Evolutionary conservation across 306 rosid genomes (phyloP).

Genomic region (Dalbergia cultrata): DNA sequence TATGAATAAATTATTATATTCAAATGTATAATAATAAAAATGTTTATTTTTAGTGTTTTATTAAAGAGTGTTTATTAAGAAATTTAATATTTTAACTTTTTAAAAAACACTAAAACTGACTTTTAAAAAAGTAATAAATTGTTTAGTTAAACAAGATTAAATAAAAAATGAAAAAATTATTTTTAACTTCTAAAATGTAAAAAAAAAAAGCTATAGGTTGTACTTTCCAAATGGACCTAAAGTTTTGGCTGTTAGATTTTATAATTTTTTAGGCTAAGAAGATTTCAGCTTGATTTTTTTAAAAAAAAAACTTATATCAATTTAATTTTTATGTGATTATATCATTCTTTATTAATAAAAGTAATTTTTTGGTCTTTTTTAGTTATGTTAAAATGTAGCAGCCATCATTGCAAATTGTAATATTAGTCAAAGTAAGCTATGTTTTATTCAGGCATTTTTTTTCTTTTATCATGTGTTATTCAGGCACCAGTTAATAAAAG

Average conservation of each 20-base stretch:
- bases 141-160: no score
- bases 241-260: slow-evolving; percentile 1
- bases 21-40: no score
- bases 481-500: neutral
- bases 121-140: no score
- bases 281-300: neutral
- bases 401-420: neutral
- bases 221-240: neutral
- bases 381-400: neutral
- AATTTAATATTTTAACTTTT: no score
- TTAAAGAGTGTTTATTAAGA: no score
- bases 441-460: neutral
- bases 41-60: no score
- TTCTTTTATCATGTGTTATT: neutral
- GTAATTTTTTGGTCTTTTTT: neutral
- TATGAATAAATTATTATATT: no score
- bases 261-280: neutral
- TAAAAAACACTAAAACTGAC: no score
- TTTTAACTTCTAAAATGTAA: no score
- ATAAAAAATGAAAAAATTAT: no score
- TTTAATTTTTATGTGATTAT: neutral
- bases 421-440: neutral
- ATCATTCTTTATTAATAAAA: neutral
- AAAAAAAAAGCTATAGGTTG: no score
- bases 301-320: neutral